Base-by-base conservation (phyloP, 73 alveolate genomes). In the Durusdinium trenchii region DNA sequence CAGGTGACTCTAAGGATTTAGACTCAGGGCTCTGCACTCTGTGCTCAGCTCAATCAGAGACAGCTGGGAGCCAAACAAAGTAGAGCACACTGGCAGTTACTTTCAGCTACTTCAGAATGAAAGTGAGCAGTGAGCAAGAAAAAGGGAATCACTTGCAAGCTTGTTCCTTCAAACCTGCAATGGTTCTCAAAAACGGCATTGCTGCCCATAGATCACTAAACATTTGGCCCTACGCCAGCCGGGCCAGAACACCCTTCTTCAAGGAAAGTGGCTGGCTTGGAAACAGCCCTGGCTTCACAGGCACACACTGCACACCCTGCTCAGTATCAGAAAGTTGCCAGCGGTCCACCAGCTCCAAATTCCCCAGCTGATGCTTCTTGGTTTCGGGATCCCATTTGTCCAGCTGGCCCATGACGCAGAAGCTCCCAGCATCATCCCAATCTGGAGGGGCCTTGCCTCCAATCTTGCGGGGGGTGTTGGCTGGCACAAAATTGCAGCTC, bases 351-450 rank as follows among this genome's bases (percentile, higher is more conserved):
- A 73, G 48, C 48, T 5, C 26, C 85, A 73, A 7, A 30, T 16
- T 5, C 36, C 85, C 85, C 38, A 28, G 9, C 64, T 54, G 9
- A 20, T 54, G 64, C 40, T 64, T 64, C 43, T 14, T 20, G 43
- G 35, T 14, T 9, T 20, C 78, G 30, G 43, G 52, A 38, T 73
- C 85, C 51, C 32, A 36, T 9, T 36, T 36, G 51, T 20, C 52
- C 12, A 20, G 45, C 18, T 35, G 36, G 3, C 28, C 51, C 26
- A n/a, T 9, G 28, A 73, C 30, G 16, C 52, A 14, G 4, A 36
- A 20, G n/a, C 85, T 73, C 28, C 86, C 86, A 1, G 40, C 86
- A 38, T 75, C 86, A 2, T 75, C 86, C 86, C 86, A 75, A 26
- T 36, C 51, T 0, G 86, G 86, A 2, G 81, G 43, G n/a, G 48